These are phyloP conservation scores for Phlyctochytrium planicorne DNA, from an alignment of 192 early-diverging fungal species.

Conservation along the genomic window DNA sequence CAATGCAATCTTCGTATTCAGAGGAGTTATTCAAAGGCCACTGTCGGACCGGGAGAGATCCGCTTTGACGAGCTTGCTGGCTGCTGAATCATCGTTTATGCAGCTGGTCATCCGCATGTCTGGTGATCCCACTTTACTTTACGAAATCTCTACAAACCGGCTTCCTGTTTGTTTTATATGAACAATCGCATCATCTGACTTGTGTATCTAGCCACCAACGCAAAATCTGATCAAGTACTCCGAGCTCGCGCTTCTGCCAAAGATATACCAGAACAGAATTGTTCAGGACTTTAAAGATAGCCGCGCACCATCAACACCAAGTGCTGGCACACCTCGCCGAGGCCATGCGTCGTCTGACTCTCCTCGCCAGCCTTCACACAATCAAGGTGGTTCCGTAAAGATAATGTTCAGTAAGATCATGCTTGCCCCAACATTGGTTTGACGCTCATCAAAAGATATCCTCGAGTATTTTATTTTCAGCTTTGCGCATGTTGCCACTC, in stretches of 20 bases:
- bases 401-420: neutral
- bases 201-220: neutral
- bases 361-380: too few relatives aligned
- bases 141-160: neutral
- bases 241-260: neutral
- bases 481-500: slow-evolving; percentile 32
- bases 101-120: neutral
- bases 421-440: too few relatives aligned
- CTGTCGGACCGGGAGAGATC: neutral
- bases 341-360: too few relatives aligned
- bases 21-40: neutral
- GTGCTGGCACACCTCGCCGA: neutral
- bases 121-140: neutral
- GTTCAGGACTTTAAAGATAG: neutral
- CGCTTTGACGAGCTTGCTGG: neutral
- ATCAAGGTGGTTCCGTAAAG: neutral
- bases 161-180: neutral
- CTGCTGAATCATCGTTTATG: neutral
- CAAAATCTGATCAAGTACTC: neutral
- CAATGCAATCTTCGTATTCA: neutral
- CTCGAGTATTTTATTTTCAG: slow-evolving; percentile 41
- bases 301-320: neutral
- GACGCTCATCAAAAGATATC: too few relatives aligned
- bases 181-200: neutral
- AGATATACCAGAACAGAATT: neutral